Percentiles rank a stretch among this genome's conserved stretches.
Conservation (phyloP, 2,329 filamentous ascomycete genomes). For the Dryadomyces quercivorus region DNA sequence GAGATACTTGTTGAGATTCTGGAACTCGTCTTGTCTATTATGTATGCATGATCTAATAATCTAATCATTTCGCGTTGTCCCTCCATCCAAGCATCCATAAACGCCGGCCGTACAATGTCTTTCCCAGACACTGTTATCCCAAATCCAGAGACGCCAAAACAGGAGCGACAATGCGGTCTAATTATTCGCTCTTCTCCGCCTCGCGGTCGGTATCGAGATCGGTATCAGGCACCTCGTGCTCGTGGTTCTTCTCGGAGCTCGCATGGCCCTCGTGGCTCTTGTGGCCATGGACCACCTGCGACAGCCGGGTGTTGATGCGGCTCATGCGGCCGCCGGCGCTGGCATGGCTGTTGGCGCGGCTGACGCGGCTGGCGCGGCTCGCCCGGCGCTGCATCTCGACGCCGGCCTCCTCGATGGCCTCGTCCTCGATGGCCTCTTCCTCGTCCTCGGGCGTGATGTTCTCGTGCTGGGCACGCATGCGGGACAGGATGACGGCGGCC, state of each 20-base stretch:
- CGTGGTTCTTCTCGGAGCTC: background rate
- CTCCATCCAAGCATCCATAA: too few relatives aligned
- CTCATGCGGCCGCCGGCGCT: background rate
- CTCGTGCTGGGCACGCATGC: slow-evolving; percentile 23
- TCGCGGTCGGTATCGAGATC: background rate
- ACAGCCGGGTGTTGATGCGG: background rate
- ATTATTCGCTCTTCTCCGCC: too few relatives aligned
- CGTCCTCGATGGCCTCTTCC: slow-evolving; percentile 9
- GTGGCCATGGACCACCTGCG: background rate
- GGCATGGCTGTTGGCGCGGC: background rate
- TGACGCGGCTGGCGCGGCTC: background rate
- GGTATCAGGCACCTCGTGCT: background rate
- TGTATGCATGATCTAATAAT: too few relatives aligned
- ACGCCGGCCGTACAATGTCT: too few relatives aligned
- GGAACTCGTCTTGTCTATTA: too few relatives aligned
- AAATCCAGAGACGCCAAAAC: too few relatives aligned
- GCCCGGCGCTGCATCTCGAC: background rate
- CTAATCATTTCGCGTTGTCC: too few relatives aligned
- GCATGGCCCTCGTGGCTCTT: background rate
- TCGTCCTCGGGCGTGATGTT: slow-evolving; percentile 15
- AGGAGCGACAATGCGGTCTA: too few relatives aligned
- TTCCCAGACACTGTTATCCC: too few relatives aligned
- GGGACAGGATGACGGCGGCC: slow-evolving; percentile 46
- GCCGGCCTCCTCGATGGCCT: slow-evolving; percentile 3
- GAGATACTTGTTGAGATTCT: too few relatives aligned